Base-by-base conservation (phyloP, 768 basidiomycete species). In the Cubamyces sp. region DNA sequence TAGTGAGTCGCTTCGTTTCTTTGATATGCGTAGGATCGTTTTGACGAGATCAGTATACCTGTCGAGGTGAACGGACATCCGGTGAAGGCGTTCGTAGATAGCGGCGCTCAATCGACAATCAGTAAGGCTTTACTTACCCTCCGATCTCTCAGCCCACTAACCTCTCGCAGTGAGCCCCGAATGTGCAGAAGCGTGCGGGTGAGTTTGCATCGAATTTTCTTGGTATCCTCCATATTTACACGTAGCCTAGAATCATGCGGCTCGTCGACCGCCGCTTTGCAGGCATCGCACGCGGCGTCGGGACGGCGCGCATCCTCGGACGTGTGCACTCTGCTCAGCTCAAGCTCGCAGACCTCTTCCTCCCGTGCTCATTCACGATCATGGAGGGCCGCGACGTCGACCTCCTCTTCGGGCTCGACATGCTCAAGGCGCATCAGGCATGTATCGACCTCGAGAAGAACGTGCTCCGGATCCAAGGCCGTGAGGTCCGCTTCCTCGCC, bases 331-430 rank as follows among this genome's bases (percentile, higher is more conserved):
- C 85, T 54, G 95, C 94, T 4, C 96, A 94, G 72, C 81, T 99
- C 66, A 96, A 94, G 74, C 75, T 99, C 26, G 86, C 86, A 8
- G 90, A 94, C 74, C 79, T 98, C 26, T 78, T 82, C 76, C 81
- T 99, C 7, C 88, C 95, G 0, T 98, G 96, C 74, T 86, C 94
- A 0, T 92, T 98, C 74, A 94, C 94, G 8, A 87, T 99, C 64
- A 92, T 99, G 84, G 97, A 99, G 91, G 95, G 95, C 40, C 85
- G 88, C 34, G 88, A 91, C 60, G 94, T 98, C 48, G 96, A 98
- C 71, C 86, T 99, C n/a, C 80, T 99, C 3, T 88, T 99, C 43
- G 97, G 97, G 7, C 83, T 99, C n/a, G 97, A 99, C 81, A 98
- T 98, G 97, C 85, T 98, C 63, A 98, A 94, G 75, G 92, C 95